These are phyloP conservation scores for Yarrowia sp. DNA, from an alignment of 805 yeast genomes.

Conservation along the genomic window DNA sequence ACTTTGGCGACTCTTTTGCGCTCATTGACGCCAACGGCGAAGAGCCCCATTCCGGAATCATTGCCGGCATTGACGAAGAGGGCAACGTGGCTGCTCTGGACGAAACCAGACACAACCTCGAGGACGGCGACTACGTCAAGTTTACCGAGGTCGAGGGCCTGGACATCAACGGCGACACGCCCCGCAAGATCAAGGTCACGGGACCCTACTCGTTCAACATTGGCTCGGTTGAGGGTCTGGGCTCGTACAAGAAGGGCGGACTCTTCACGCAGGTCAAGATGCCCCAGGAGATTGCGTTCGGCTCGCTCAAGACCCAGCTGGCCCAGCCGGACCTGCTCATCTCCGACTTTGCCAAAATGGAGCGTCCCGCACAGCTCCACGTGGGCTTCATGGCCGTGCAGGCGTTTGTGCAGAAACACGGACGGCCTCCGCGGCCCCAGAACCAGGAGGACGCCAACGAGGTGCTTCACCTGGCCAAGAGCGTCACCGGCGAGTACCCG, in stretches of 20 bases:
- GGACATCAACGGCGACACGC: constrained; percentile 73
- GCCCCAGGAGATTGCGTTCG: constrained; percentile 69
- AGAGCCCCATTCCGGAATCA: constrained; percentile 85
- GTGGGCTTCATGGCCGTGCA: constrained; percentile 90
- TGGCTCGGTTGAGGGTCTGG: constrained; percentile 61
- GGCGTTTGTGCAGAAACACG: constrained; percentile 70
- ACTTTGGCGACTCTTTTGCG: constrained; percentile 81
- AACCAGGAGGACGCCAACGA: constrained; percentile 77
- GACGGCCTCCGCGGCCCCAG: constrained; percentile 77
- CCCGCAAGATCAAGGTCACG: constrained; percentile 78
- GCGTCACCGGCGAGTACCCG: constrained; percentile 65
- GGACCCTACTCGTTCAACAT: constrained; percentile 96
- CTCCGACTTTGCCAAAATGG: constrained; percentile 94
- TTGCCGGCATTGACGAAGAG: constrained; percentile 83
- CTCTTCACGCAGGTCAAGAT: constrained; percentile 90
- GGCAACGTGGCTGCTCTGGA: constrained; percentile 95
- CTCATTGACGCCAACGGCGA: constrained; percentile 90
- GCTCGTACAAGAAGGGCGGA: constrained; percentile 81
- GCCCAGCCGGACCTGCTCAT: constrained; percentile 76
- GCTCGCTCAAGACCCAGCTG: constrained; percentile 69
- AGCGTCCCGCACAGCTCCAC: constrained; percentile 88
- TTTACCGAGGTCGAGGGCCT: constrained; percentile 87
- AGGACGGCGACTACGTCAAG: constrained; percentile 89
- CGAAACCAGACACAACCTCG: constrained; percentile 90
- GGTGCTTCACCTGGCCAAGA: constrained; percentile 63